phyloP scores from a whole-genome alignment of 139 green algal species.

The Ostreobium quekettii region DNA sequence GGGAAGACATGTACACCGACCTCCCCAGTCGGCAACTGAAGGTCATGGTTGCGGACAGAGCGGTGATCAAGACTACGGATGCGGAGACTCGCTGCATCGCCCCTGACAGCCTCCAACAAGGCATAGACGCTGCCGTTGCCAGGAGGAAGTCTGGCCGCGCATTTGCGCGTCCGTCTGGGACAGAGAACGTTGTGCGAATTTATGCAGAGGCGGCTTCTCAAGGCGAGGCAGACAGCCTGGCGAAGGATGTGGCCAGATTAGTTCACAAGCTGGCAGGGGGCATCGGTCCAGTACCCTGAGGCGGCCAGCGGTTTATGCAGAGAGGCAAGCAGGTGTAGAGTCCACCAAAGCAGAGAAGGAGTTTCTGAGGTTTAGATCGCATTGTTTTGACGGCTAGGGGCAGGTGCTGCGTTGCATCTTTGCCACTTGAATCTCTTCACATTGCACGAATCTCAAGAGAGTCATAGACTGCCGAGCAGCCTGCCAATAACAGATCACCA shows the following conservation, averaged over 20 bases:
- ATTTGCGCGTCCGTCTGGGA: slow-evolving; percentile 90
- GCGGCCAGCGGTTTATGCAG: too few relatives aligned
- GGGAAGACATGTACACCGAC: slow-evolving; percentile 78
- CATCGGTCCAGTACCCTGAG: slow-evolving; percentile 22
- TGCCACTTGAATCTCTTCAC: too few relatives aligned
- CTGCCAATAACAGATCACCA: too few relatives aligned
- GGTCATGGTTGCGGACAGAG: slow-evolving; percentile 64
- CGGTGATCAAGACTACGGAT: slow-evolving; percentile 38
- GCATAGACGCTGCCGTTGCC: slow-evolving; percentile 45
- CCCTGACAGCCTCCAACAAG: slow-evolving; percentile 53
- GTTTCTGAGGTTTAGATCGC: too few relatives aligned
- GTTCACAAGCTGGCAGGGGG: slow-evolving; percentile 43
- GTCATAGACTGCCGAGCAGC: too few relatives aligned
- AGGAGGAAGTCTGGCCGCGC: slow-evolving; percentile 34
- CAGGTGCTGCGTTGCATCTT: too few relatives aligned
- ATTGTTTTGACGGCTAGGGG: too few relatives aligned
- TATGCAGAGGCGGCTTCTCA: slow-evolving; percentile 85
- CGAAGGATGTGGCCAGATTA: slow-evolving; percentile 37
- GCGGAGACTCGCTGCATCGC: slow-evolving; percentile 45
- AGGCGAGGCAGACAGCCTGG: slow-evolving; percentile 61
- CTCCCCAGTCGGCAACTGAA: slow-evolving; percentile 80
- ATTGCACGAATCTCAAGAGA: too few relatives aligned
- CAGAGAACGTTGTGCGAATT: slow-evolving; percentile 92
- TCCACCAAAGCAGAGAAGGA: too few relatives aligned
- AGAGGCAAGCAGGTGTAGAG: too few relatives aligned